Evolutionary conservation across 164 flowering plant genomes (phyloP).

Genomic region (Tetracentron sinense): DNA sequence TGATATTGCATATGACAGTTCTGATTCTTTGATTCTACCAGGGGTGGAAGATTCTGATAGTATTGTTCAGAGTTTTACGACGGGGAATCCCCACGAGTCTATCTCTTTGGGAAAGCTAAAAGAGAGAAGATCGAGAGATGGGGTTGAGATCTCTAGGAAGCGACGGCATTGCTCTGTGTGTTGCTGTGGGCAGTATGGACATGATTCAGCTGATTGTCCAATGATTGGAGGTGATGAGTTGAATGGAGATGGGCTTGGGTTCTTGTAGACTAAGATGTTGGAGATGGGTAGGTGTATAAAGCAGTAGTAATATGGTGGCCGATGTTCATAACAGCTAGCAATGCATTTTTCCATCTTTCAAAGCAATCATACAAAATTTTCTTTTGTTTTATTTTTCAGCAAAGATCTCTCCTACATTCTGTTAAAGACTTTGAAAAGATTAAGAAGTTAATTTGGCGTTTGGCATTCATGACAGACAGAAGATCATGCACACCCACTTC

Average conservation of each 20-base stretch:
- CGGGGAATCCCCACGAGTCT: conserved; percentile 40
- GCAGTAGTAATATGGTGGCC: conserved; percentile 9
- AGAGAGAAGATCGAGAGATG: conserved; percentile 48
- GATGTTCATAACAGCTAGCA: conserved; percentile 19
- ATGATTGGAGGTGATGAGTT: conserved; percentile 48
- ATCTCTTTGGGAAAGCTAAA: conserved; percentile 45
- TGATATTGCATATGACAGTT: conserved; percentile 40
- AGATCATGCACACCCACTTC: too few species aligned
- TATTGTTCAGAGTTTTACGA: conserved; percentile 43
- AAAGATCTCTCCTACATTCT: neutral
- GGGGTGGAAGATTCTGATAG: conserved; percentile 68
- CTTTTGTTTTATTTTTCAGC: neutral
- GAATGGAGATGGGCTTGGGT: conserved; percentile 53
- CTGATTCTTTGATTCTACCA: conserved; percentile 51
- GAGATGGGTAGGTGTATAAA: conserved; percentile 3
- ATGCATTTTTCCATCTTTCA: conserved; percentile 9
- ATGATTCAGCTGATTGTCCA: conserved; percentile 60
- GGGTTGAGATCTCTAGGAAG: conserved; percentile 41
- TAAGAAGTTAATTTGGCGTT: too few species aligned
- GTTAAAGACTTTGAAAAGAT: neutral
- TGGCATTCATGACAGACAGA: too few species aligned
- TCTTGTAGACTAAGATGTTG: conserved; percentile 29
- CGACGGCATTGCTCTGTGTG: conserved; percentile 51
- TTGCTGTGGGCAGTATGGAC: conserved; percentile 66
- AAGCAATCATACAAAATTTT: conserved; percentile 12